These are phyloP conservation scores for Saturnispora serradocipensis DNA, from an alignment of 805 yeast genomes.

Conservation along the genomic window DNA sequence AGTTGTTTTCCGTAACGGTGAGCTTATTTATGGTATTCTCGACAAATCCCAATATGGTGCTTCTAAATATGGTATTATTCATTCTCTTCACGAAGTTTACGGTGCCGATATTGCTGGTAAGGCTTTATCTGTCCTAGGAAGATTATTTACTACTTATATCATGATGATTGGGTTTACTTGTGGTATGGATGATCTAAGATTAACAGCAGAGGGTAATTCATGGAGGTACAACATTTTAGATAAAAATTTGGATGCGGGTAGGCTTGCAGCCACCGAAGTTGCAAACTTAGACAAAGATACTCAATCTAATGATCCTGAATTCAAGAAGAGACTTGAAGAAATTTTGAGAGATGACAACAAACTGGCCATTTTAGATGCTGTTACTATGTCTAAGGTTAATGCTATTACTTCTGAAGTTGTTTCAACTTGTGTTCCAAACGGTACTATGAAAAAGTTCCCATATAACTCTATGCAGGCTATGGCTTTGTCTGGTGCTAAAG, in stretches of 20 bases:
- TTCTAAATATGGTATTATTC: slow-evolving; percentile 91
- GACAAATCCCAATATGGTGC: slow-evolving; percentile 99
- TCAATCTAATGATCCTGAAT: slow-evolving; percentile 52
- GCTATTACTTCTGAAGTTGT: slow-evolving; percentile 92
- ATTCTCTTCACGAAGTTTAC: slow-evolving; percentile 90
- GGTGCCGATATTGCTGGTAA: slow-evolving; percentile 89
- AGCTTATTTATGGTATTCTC: slow-evolving; percentile 80
- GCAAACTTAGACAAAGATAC: slow-evolving; percentile 61
- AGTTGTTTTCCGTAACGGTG: slow-evolving; percentile 81
- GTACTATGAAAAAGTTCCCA: slow-evolving; percentile 94
- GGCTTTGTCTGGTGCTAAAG: slow-evolving; percentile 99
- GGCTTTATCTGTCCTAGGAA: slow-evolving; percentile 83
- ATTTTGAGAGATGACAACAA: slow-evolving; percentile 89
- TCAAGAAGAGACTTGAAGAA: slow-evolving; percentile 83
- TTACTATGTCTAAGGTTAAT: slow-evolving; percentile 87
- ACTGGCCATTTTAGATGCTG: slow-evolving; percentile 90
- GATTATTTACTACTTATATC: slow-evolving; percentile 89
- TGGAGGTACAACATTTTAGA: slow-evolving; percentile 81
- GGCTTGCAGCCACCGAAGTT: slow-evolving; percentile 90
- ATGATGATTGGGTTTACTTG: slow-evolving; percentile 93
- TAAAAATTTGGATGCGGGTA: slow-evolving; percentile 73
- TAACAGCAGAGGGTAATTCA: slow-evolving; percentile 82
- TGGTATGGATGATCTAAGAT: slow-evolving; percentile 98
- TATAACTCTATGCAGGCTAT: slow-evolving; percentile 95
- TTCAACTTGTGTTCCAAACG: slow-evolving; percentile 87